These are phyloP conservation scores for Collybia nuda DNA, from an alignment of 768 basidiomycete genomes.

Conservation along the genomic window DNA sequence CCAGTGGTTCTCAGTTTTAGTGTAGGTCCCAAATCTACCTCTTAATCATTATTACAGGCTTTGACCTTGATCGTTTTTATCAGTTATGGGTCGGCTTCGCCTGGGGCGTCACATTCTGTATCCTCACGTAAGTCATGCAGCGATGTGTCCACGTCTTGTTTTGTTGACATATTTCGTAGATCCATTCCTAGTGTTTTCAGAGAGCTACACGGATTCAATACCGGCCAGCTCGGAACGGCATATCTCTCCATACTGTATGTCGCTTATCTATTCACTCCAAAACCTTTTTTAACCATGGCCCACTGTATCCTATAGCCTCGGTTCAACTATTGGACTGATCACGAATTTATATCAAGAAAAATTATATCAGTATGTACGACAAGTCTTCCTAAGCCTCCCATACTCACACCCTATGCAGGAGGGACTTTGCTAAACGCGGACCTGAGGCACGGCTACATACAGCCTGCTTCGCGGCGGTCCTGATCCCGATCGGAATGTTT, in stretches of 20 bases:
- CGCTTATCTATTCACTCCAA: not conserved
- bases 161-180: conserved; percentile 24
- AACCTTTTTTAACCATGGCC: too few relatives aligned
- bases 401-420: conserved; percentile 17
- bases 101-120: conserved; percentile 74
- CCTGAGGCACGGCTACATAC: conserved; percentile 63
- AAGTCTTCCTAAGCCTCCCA: not conserved
- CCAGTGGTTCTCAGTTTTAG: conserved; percentile 74
- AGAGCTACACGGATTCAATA: conserved; percentile 56
- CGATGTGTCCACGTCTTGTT: not conserved
- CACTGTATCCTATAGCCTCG: conserved; percentile 40
- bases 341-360: conserved; percentile 47
- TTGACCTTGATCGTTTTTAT: not conserved
- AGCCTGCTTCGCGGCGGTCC: conserved; percentile 51
- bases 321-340: conserved; percentile 47
- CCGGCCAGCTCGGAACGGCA: conserved; percentile 56
- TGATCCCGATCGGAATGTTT: conserved; percentile 61
- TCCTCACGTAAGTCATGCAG: conserved; percentile 48
- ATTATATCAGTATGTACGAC: conserved; percentile 45
- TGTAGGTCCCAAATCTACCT: conserved; percentile 34
- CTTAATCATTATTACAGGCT: not conserved
- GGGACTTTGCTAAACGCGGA: conserved; percentile 31
- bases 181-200: conserved; percentile 58
- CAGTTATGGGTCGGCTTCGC: conserved; percentile 70
- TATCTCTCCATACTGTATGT: conserved; percentile 58